Evolutionary conservation across 208 protist genomes (phyloP), one percentile per base, ranked within the genome.

Genomic region (Trypanosoma lewisi): DNA sequence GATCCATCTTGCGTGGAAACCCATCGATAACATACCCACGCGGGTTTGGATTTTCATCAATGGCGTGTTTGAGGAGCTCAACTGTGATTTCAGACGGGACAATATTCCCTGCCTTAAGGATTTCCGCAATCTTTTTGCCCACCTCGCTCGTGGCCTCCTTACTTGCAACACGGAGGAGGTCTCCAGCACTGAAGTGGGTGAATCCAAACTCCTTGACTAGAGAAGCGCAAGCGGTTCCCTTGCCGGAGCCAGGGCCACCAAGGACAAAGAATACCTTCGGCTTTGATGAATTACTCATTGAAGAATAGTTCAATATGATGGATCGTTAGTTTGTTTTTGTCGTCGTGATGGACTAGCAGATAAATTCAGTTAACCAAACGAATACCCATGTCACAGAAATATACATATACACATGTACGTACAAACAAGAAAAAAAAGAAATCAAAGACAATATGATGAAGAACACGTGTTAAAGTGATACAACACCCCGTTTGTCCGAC

Each of bases 61-160:
- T 90, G n/a, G 78, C 77, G 31, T 91, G 45, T 4, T 56, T 28
- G 16, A 97, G 64, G 25, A 96, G 77, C 42, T 80, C 82, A 41
- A 97, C 83, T 7, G 93, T 97, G 28, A 96, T 86, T 63, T 97
- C 88, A 37, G 78, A 85, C 5, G 87, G 87, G 2, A 96, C 90
- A 54, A 96, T 96, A 56, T 81, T 83, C 21, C 90, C 90, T 14
- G 45, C 25, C n/a, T 45, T 52, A 31, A 94, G 77, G 52, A 88
- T 74, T 4, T 81, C 70, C 21, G 79, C 55, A 42, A 96, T 93
- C 67, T 88, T 84, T 48, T 92, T 83, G 11, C 78, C 85, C 7
- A 92, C 67, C 11, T 86, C 81, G n/a, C 71, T 85, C 6, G 63
- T 86, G 23, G 73, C 80, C 16, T 54, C 73, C 44, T 70, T 72